A percentile compares a stretch with the other conserved stretches of the same genome.
phyloP scores from a whole-genome alignment of 2,329 filamentous ascomycete genomes.

The Thyridium curvatum region DNA sequence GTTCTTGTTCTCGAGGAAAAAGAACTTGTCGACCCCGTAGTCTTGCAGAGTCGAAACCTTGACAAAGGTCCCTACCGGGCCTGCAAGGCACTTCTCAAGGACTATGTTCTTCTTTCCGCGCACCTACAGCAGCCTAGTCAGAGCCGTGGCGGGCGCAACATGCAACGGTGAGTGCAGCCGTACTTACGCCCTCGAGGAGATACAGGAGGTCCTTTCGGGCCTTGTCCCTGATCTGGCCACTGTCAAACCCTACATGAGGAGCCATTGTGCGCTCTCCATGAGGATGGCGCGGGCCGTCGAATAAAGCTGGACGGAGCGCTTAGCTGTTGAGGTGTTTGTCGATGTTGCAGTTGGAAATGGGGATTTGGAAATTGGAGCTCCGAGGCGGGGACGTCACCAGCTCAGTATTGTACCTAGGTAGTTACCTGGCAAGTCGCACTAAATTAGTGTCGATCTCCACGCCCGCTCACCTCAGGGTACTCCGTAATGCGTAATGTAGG shows the following conservation, averaged over 20 bases:
- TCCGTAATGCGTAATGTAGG: too few relatives aligned
- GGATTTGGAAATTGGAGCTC: too few relatives aligned
- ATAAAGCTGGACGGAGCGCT: not conserved
- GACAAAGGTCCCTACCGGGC: conserved; percentile 83
- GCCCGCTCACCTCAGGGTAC: too few relatives aligned
- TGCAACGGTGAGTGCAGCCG: conserved; percentile 14
- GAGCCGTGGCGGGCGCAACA: conserved; percentile 3
- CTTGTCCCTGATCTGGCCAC: conserved; percentile 70
- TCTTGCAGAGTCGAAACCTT: conserved; percentile 95
- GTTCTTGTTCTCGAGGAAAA: conserved; percentile 93
- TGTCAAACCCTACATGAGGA: conserved; percentile 65
- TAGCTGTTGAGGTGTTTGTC: not conserved
- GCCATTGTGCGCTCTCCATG: conserved; percentile 58
- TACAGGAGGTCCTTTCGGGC: conserved; percentile 84
- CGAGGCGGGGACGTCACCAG: too few relatives aligned
- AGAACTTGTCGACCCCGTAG: conserved; percentile 96
- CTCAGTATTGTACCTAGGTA: too few relatives aligned
- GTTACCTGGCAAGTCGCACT: too few relatives aligned
- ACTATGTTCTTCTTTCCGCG: conserved; percentile 98
- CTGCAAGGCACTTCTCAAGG: conserved; percentile 83
- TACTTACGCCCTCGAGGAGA: conserved; percentile 90
- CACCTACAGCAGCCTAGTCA: conserved; percentile 51
- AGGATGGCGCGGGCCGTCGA: conserved; percentile 10
- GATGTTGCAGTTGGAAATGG: not conserved
- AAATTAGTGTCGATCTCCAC: too few relatives aligned